Evolutionary conservation across 2,329 filamentous ascomycete genomes (phyloP), one percentile per base, ranked within the genome.

Genomic region (Talaromyces albobiverticillius): DNA sequence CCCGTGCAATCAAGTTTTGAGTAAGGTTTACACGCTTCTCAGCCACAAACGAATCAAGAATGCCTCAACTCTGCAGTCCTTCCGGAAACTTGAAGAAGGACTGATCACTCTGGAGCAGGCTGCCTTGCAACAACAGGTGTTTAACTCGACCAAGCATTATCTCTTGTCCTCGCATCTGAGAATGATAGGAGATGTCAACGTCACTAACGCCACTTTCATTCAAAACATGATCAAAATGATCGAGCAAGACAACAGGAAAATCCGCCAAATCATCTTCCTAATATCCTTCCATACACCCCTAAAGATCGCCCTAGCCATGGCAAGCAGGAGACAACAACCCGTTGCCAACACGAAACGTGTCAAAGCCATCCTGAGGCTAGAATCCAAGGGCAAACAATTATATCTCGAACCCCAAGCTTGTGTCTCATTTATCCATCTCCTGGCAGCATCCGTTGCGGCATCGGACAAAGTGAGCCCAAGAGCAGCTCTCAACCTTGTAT

Each of bases 401-500:
- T 51, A 46, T 20, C 70, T 70, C 3, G 66, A 66, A 56, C 69
- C 70, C 3, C 60, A 69, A 38, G 65, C 63, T 25, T 72, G 73
- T 13, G 64, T 76, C 16, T 66, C 75, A 25, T 64, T 79, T 46
- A 67, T 80, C 29, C 72, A 79, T 55, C 59, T 71, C 14, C 64
- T 80, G 14, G 79, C 79, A 1, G 62, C 73, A 13, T 67, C 71
- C 3, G 70, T 78, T 50, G 72, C 78, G 2, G 66, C 64, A 47
- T 70, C 69, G 2, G 55, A 64, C 22, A 60, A 69, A 13, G 36
- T 77, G 26, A 64, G 57, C 8, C 67, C 75, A 0, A 70, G 71
- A n/a, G 64, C 67, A 10, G 71, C 78, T 0, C 78, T 75, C 55
- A 66, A 72, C n/a, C 61, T 76, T 25, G 73, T 81, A 7, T 71